Base-by-base conservation (phyloP, 257 asterid genomes). In the Ophiorrhiza pumila region DNA sequence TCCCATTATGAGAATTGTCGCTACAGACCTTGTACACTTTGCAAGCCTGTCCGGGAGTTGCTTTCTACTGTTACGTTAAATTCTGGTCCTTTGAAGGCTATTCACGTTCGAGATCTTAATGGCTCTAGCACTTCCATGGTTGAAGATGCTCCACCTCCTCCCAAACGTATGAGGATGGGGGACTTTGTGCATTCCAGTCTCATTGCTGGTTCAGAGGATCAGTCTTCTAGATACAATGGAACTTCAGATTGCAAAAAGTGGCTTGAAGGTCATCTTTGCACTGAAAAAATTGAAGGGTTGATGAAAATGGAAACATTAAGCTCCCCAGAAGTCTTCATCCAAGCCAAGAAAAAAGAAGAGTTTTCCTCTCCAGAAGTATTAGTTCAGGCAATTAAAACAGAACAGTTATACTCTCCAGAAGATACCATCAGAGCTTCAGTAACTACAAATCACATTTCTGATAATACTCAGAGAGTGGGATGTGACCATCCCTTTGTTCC, bases 1-100 rank as follows among this genome's bases (percentile, higher is more conserved):
- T 55, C 81, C 56, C 90, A 87, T 79, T 87, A 79, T 35, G 80
- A 85, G 41, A 68, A 59, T 71, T 87, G 89, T 72, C 68, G 29
- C 45, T 34, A 56, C 75, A 41, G 67, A 69, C n/a, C 22, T 56
- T 82, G 89, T 67, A 46, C 57, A 60, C 34, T 82, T 60, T 85
- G 90, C 62, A 70, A 63, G 77, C 86, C 88, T 55, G 71, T 78
- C 63, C 83, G 39, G 55, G 71, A 69, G 65, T 78, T 43, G 41
- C 43, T 58, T 66, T 56, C 77, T 74, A 11, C 25, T 37, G 46
- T 69, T 68, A 57, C 55, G 32, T 68, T 67, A 2, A 75, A 69
- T 43, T 71, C 47, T 49, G 55, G 65, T 65, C 43, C 72, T 49
- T 69, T 78, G 71, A 60, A 72, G 50, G 61, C 70, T 65, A 31